Percentiles rank a stretch among this genome's conserved stretches.
These are phyloP conservation scores for Penicillium sp. DNA, from an alignment of 2,329 filamentous ascomycete species.

Conservation along the genomic window DNA sequence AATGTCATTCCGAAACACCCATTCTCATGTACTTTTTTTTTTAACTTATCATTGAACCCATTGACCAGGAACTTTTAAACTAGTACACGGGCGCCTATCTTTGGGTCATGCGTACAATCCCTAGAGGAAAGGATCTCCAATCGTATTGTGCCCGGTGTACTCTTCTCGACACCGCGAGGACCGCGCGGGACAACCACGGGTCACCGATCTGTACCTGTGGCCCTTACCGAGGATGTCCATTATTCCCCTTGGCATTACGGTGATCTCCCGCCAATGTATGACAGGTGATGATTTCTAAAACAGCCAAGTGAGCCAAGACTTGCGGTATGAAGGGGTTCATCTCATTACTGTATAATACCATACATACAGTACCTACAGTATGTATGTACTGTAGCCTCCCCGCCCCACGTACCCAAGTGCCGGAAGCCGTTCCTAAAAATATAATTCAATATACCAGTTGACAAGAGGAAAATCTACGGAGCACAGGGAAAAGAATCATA, in stretches of 20 bases:
- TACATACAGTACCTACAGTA: too few relatives aligned
- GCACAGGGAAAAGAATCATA: background rate
- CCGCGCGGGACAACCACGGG: background rate
- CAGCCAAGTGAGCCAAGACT: constrained; percentile 7
- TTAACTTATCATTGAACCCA: background rate
- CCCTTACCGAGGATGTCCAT: background rate
- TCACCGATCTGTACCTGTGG: background rate
- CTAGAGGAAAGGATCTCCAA: constrained; percentile 24
- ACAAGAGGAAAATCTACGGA: background rate
- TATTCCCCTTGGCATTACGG: constrained; percentile 9
- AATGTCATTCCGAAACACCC: constrained; percentile 15
- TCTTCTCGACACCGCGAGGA: constrained; percentile 7
- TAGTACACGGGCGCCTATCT: background rate
- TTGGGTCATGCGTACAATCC: constrained; percentile 21
- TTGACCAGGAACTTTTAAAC: background rate
- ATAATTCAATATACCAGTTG: background rate
- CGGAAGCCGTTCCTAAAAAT: background rate
- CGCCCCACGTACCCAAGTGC: background rate
- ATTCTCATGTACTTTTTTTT: background rate
- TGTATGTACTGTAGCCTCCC: too few relatives aligned
- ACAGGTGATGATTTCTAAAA: constrained; percentile 7
- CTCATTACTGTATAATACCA: background rate
- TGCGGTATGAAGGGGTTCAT: background rate
- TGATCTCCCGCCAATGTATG: constrained; percentile 19
- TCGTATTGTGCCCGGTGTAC: constrained; percentile 3